Base-by-base conservation (phyloP, 2,329 filamentous ascomycete species). In the Cordyceps militaris region DNA sequence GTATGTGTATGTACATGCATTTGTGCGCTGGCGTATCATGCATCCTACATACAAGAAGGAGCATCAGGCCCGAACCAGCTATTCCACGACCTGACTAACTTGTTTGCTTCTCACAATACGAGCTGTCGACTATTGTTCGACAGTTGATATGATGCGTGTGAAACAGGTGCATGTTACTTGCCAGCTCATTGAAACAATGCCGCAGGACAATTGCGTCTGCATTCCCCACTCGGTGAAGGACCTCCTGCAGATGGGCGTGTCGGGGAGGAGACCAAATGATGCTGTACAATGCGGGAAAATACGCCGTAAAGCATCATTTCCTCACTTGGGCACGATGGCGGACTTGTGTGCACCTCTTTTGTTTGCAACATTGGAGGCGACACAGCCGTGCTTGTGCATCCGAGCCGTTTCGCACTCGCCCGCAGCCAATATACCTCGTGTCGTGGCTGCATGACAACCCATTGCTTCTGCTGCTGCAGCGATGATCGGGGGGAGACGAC, bases 151-250 rank as follows among this genome's bases (percentile, higher is more conserved):
- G 6, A 43, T 32, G 10, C 16, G 19, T 26, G 52, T 55, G 21
- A 9, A 19, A 36, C 28, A 24, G 34, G 5, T 42, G 23, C 19
- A 42, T 56, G 26, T n/a, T 19, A 30, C 26, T 42, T 42, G 55
- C 21, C 38, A 44, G 11, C 47, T 43, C 3, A 24, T 38, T 44
- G 26, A 44, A 28, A 26, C 47, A 57, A 43, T 36, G 28, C 38
- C 55, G 26, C 38, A 34, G 26, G 38, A 16, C 28, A 36, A 30
- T 23, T 28, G 28, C 26, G 43, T 32, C 55, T 51, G 16, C 16
- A 36, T 28, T 53, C 56, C 36, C 56, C 56, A 53, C 56, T 58
- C 56, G 56, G 56, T 53, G 56, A 58, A 47, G 24, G 40, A 4
- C 40, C 6, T n/a, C 36, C 30, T 58, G 56, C 42, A 58, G 56